phyloP scores from a whole-genome alignment of 1,139 yeast genomes.

The Hyphopichia wangnamkhiaoensis region DNA sequence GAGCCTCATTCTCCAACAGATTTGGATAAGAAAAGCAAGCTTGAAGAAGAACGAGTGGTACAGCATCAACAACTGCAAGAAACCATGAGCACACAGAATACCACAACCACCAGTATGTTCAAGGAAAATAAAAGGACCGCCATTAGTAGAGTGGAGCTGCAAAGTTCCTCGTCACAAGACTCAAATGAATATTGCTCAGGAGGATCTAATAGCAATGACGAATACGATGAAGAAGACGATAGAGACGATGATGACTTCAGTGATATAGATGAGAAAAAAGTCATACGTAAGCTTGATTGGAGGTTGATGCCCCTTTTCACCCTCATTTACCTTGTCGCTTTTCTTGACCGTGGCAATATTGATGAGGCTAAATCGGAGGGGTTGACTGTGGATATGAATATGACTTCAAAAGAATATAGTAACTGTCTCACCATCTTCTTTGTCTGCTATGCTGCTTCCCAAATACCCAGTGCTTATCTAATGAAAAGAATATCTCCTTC shows the following conservation, averaged over 20 bases:
- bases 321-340: conserved; percentile 19
- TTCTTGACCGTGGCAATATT: conserved; percentile 23
- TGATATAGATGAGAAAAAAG: conserved; percentile 33
- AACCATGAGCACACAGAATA: background rate
- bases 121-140: background rate
- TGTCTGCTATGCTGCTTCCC: conserved; percentile 18
- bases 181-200: background rate
- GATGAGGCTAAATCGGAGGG: conserved; percentile 27
- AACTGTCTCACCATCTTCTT: conserved; percentile 19
- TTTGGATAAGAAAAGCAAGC: background rate
- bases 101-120: background rate
- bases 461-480: conserved; percentile 16
- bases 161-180: background rate
- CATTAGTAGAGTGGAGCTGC: background rate
- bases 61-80: conserved; percentile 1
- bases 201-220: background rate
- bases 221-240: background rate
- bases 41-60: background rate
- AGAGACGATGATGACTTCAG: conserved; percentile 1
- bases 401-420: conserved; percentile 17
- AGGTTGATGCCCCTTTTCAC: conserved; percentile 17
- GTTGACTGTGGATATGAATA: conserved; percentile 15
- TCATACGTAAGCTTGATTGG: conserved; percentile 25
- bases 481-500: conserved; percentile 15
- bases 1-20: background rate